Base-by-base conservation (phyloP, 2,329 filamentous ascomycete species). In the Nothophaeocryptopus gaeumannii region DNA sequence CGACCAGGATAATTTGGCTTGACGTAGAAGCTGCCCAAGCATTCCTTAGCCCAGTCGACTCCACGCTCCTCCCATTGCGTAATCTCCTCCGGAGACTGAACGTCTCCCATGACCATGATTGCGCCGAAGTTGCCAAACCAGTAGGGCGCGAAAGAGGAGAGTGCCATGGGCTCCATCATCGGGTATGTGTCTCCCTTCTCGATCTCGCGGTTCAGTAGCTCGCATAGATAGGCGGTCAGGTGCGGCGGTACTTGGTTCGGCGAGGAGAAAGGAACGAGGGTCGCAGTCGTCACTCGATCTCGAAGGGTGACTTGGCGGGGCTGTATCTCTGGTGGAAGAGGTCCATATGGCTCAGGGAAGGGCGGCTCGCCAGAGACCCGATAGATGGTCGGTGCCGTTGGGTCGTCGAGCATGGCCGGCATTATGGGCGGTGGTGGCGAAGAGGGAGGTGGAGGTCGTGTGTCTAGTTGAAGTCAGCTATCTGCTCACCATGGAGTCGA, bases 121-220 rank as follows among this genome's bases (percentile, higher is more conserved):
- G 88, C 89, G 39, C 82, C 89, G 65, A 95, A 95, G 70, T 90
- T 89, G 63, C 89, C 86, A 68, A 96, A 92, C 90, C 90, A 96
- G 72, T 95, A 93, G 45, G 80, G 75, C 8, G 84, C 84, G 65
- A 95, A 96, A 55, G 79, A 81, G 14, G 87, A 82, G n/a, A 85
- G 73, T 4, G 84, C 75, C 70, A 95, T 82, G 13, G 83, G 76
- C 45, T 91, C 84, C 61, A 85, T 82, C 86, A 95, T 92, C 15
- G 90, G 89, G 69, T 95, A 95, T 1, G 90, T 95, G 68, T 95
- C 89, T 49, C 90, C 90, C 69, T 89, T 88, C 64, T 93, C 88
- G 63, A 96, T 93, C 70, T 95, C 90, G 70, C 88, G 86, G 68
- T 91, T 92, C 62, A 95, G 79, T 72, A 93, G 86, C 64, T 89